Evolutionary conservation across 441 rosid species (phyloP), one percentile per base, ranked within the genome.

Genomic region (Brassica balearica): DNA sequence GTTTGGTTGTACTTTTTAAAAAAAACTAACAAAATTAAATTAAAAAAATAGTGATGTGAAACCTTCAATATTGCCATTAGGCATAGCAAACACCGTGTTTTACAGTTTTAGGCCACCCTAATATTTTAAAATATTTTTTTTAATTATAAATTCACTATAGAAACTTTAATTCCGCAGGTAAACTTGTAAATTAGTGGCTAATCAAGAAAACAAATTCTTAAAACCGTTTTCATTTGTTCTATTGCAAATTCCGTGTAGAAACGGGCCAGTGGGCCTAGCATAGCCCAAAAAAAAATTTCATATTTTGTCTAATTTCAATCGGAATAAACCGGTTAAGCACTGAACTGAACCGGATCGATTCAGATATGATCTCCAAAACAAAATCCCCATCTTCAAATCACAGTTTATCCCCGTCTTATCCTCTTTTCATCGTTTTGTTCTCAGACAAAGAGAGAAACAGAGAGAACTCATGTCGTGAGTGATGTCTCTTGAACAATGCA

Each of bases 401-500:
- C 20, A 53, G 29, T 68, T 63, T 55, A 55, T 27, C 63, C 15
- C 17, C 6, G 29, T 69, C 82, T 79, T 79, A 79, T 79, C 82
- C 82, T 55, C 60, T 69, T 69, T 29, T 69, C 41, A 64, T 73
- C 78, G 29, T 73, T 55, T 53, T 17, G 56, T 48, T 69, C 64
- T 19, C 69, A 46, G 62, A 20, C 41, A 68, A 14, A 7, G 43
- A 60, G 75, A 34, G 22, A 67, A 51, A 25, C 27, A 19, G 15
- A 64, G 41, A 36, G 55, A 36, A 19, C 56, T 70, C 38, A 74
- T 79, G 82, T 64, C 58, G 19, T 68, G 36, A 62, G 69, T 74
- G 75, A 69, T 79, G 74, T 79, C 78, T 79, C 74, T 73, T 73
- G 79, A 82, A 84, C 84, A 75, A 91, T 91, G 93, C 90, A 80